Conservation (phyloP, 2,329 filamentous ascomycete genomes). For the Tolypocladium capitatum region DNA sequence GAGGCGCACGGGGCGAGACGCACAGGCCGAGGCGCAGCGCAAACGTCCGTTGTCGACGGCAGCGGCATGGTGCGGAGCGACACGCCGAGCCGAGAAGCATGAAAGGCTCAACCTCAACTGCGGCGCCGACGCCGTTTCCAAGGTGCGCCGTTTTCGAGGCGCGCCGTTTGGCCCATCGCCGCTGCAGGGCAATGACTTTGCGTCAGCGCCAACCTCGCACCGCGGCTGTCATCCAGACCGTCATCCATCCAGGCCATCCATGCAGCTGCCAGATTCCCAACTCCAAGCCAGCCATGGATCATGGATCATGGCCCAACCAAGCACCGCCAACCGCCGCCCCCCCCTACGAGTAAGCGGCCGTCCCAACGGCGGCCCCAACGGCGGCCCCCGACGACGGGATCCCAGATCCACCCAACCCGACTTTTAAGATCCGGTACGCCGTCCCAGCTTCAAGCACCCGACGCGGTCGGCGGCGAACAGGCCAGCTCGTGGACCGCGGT, state of each 20-base stretch:
- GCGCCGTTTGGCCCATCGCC: background rate
- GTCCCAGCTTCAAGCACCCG: background rate
- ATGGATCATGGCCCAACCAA: background rate
- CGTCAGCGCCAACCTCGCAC: background rate
- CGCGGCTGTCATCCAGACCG: background rate
- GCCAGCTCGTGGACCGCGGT: conserved; percentile 1
- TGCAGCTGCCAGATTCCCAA: too few relatives aligned
- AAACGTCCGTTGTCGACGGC: background rate
- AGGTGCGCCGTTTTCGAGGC: too few relatives aligned
- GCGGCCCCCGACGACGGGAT: too few relatives aligned
- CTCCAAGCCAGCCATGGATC: background rate
- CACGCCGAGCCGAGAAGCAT: background rate
- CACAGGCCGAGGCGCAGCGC: too few relatives aligned
- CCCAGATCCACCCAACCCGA: conserved; percentile 5
- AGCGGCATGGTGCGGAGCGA: background rate
- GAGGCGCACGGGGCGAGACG: background rate
- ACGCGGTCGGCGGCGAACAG: background rate
- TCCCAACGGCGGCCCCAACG: background rate
- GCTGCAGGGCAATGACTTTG: background rate
- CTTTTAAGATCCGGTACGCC: conserved; percentile 2
- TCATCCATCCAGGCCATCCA: too few relatives aligned
- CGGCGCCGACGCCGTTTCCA: background rate
- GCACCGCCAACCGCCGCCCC: background rate
- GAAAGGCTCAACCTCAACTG: too few relatives aligned
- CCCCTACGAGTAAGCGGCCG: too few relatives aligned